Percentiles rank a stretch among this genome's conserved stretches.
Conservation (phyloP, 495 filamentous ascomycete species). For the Xylaria intraflava region DNA sequence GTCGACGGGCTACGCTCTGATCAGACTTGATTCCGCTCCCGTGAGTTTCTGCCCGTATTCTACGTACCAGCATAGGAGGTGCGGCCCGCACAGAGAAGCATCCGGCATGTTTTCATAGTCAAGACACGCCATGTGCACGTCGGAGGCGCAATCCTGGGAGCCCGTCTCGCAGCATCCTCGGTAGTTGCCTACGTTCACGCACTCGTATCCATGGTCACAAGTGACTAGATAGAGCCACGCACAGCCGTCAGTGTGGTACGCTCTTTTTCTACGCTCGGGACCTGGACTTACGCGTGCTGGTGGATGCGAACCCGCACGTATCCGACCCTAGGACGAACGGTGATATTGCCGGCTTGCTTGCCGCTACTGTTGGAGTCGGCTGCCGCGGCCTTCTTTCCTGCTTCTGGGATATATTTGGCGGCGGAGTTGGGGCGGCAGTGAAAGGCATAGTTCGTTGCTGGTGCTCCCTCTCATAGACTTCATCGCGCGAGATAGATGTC, state of each 20-base stretch:
- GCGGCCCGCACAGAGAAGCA: conserved; percentile 12
- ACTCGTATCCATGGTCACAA: conserved; percentile 20
- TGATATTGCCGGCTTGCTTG: neutral
- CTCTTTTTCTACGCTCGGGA: neutral
- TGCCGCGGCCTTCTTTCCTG: conserved; percentile 5
- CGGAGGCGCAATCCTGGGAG: conserved; percentile 14
- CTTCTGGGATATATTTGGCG: conserved; percentile 1
- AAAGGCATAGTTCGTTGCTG: conserved; percentile 18
- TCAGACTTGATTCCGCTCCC: neutral
- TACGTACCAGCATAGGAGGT: conserved; percentile 25
- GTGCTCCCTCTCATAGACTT: conserved; percentile 9
- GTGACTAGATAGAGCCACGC: conserved; percentile 16
- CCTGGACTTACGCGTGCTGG: conserved; percentile 17
- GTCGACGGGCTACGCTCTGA: conserved; percentile 8
- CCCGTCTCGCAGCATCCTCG: conserved; percentile 21
- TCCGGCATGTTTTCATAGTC: conserved; percentile 10
- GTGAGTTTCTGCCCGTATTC: neutral
- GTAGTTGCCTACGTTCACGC: conserved; percentile 17
- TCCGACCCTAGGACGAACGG: conserved; percentile 16
- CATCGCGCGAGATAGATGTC: conserved; percentile 14
- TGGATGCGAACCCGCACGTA: conserved; percentile 21
- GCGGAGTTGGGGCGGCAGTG: conserved; percentile 15
- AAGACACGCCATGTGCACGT: conserved; percentile 21
- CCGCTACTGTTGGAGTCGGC: conserved; percentile 7
- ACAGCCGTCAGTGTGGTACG: neutral